Evolutionary conservation across 805 yeast species (phyloP), one percentile per base, ranked within the genome.

Genomic region (Kazachstania africana): DNA sequence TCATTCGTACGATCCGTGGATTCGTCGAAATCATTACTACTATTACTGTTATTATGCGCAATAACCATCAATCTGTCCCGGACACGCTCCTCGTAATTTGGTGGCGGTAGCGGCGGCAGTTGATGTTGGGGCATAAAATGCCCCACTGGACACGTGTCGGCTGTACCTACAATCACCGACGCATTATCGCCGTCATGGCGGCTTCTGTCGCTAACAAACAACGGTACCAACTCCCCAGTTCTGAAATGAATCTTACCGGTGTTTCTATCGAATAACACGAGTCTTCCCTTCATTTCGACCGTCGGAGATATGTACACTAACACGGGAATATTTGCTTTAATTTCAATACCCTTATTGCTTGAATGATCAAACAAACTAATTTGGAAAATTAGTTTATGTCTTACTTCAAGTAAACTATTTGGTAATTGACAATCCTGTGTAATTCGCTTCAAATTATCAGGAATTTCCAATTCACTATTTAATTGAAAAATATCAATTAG

Each of bases 301-400:
- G 78, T 77, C 2, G 96, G 95, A 13, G 76, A 68, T 12, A 82
- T 70, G 53, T 72, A 80, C 14, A 81, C 50, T 20, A 65, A 66
- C 4, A 87, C 66, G 0, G 97, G 96, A 29, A 88, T 58, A 4
- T 88, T 77, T 0, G 95, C 95, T 17, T 94, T 65, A 33, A 88
- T 64, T 55, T 87, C 96, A 8, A 94, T 91, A 4, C 77, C 84
- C 0, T 78, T 72, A 48, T 80, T 81, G n/a, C 22, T 27, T 6
- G 36, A 36, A 16, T 28, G 33, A 6, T 27, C 29, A 8, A 28
- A 12, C 42, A 87, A 62, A 5, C 76, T 72, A 30, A 87, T 72
- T 14, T 70, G 75, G 39, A 87, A 72, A 43, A 78, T 73, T 35
- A 88, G 55, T 58, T 82, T 83, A 60, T 88, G 96, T 32, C 87